Base-by-base conservation (phyloP, 129 eudicot genomes). In the Lonicera japonica region DNA sequence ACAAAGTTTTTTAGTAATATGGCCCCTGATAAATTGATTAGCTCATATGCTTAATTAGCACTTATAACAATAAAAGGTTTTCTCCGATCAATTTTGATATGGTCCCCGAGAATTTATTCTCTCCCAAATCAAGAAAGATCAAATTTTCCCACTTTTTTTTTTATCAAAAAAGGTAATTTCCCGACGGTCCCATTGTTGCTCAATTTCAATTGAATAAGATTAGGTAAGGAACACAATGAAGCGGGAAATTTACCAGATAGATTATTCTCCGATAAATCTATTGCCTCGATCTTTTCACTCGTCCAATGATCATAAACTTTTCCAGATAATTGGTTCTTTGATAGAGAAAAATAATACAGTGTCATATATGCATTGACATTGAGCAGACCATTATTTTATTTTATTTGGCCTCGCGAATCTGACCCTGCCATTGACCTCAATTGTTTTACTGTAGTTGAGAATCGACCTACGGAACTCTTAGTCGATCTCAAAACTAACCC, bases 151-250 rank as follows among this genome's bases (percentile, higher is more conserved):
- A 50, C 17, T n/a, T n/a, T n/a, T n/a, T 58, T 56, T 25, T 63
- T 15, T 20, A 24, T 53, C 3, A n/a, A 16, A 4, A 15, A 5
- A 53, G 75, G 36, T 23, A 70, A 38, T 38, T 70, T 38, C 39
- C 75, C 75, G 17, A 50, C 43, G 40, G 54, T 50, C 18, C 61
- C 53, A 24, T 60, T 70, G 3, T 23, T 36, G 16, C 48, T 36
- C 61, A 70, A 39, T 1, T 12, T 52, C 22, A 70, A 41, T 1
- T 3, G 6, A 0, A 0, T 0, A 38, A 60, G 65, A 1, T 0
- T 0, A 8, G 58, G 7, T 8, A 17, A 6, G 18, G 18, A 51
- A 16, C 62, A 40, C 5, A 66, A 12, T 11, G 71, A 54, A 20
- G 24, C 6, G 9, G 54, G 53, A 16, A 57, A 21, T 21, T 16